phyloP scores from a whole-genome alignment of 2,329 filamentous ascomycete species.

The Hypoxylon sp. region DNA sequence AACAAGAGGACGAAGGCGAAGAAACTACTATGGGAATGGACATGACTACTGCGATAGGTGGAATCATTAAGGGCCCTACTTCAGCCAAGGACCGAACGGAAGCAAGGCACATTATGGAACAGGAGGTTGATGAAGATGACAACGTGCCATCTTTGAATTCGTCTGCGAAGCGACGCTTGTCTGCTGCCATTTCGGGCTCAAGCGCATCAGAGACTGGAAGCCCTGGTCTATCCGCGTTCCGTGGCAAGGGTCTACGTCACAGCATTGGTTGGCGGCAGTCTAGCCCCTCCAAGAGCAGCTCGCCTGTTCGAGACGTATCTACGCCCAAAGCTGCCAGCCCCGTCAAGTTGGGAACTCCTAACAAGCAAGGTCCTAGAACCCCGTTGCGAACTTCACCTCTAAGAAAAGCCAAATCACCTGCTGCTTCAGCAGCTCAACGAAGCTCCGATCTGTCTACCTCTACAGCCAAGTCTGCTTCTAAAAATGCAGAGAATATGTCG shows the following conservation, averaged over 20 bases:
- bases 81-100: constrained; percentile 53
- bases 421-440: constrained; percentile 59
- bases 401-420: constrained; percentile 54
- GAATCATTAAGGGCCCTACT: constrained; percentile 61
- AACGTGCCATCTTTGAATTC: constrained; percentile 53
- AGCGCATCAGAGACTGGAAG: constrained; percentile 60
- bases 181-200: constrained; percentile 46
- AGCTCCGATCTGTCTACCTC: constrained; percentile 9
- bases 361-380: constrained; percentile 54
- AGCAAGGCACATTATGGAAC: constrained; percentile 67
- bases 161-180: constrained; percentile 47
- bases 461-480: constrained; percentile 40
- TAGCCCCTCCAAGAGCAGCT: constrained; percentile 50
- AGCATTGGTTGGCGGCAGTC: constrained; percentile 56
- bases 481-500: constrained; percentile 48
- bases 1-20: constrained; percentile 45
- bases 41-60: constrained; percentile 70
- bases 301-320: constrained; percentile 40
- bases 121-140: constrained; percentile 62
- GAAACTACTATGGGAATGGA: constrained; percentile 69
- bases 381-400: constrained; percentile 60
- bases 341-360: constrained; percentile 54
- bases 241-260: constrained; percentile 57
- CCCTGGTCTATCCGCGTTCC: constrained; percentile 63
- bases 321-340: constrained; percentile 33